Evolutionary conservation across 1,284 basidiomycete genomes (phyloP).

Genomic region (Moniliophthora roreri): DNA sequence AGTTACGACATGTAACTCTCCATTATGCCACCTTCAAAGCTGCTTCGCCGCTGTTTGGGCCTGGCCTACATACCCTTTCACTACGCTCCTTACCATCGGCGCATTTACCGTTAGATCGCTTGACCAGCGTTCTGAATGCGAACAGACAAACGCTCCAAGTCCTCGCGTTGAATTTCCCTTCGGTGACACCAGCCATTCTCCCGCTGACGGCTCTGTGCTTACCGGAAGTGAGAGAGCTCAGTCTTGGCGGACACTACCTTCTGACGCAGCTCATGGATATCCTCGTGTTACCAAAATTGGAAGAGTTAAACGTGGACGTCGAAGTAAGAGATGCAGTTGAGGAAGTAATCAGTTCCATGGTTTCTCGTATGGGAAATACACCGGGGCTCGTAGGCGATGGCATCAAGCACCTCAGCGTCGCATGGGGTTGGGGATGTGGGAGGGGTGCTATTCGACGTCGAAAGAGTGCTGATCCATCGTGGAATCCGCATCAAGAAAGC

Average conservation of each 20-base stretch:
- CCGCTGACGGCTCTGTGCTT: slow-evolving; percentile 55
- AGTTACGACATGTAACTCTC: slow-evolving; percentile 50
- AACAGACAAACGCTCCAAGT: slow-evolving; percentile 52
- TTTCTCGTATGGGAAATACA: slow-evolving; percentile 35
- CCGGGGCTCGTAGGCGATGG: slow-evolving; percentile 42
- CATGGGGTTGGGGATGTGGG: slow-evolving; percentile 43
- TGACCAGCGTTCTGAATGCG: slow-evolving; percentile 57
- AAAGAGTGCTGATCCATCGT: not conserved
- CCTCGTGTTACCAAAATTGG: slow-evolving; percentile 54
- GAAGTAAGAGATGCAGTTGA: slow-evolving; percentile 69
- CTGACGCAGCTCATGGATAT: slow-evolving; percentile 62
- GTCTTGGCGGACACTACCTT: slow-evolving; percentile 64
- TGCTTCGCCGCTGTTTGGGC: slow-evolving; percentile 64
- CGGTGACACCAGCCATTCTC: slow-evolving; percentile 57
- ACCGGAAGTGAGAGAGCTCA: slow-evolving; percentile 50
- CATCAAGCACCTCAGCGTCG: slow-evolving; percentile 56
- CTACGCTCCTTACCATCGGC: slow-evolving; percentile 63
- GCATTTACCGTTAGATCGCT: slow-evolving; percentile 62
- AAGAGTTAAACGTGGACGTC: slow-evolving; percentile 59
- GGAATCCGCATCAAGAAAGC: slow-evolving; percentile 20
- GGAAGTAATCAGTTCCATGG: slow-evolving; percentile 57
- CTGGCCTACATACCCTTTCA: slow-evolving; percentile 54
- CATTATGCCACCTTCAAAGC: slow-evolving; percentile 75
- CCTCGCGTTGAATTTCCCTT: slow-evolving; percentile 59
- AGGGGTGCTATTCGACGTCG: slow-evolving; percentile 6